phyloP scores from a whole-genome alignment of 2,329 filamentous ascomycete genomes.

The Cladophialophora yegresii region DNA sequence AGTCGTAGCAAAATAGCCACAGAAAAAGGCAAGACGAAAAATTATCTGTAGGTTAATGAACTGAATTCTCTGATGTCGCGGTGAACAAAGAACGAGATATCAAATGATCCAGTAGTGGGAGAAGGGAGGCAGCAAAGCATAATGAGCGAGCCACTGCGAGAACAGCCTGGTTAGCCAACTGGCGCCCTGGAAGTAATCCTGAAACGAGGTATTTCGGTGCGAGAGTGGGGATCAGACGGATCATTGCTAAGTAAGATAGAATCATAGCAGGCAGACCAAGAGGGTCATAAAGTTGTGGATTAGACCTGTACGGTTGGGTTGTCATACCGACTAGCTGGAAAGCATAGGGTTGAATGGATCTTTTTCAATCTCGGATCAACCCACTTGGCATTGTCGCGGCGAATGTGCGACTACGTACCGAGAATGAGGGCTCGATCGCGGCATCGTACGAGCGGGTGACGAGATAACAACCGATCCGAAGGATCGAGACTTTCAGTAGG shows the following conservation, averaged over 20 bases:
- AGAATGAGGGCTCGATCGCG: neutral
- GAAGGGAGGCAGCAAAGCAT: conserved; percentile 4
- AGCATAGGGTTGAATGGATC: conserved; percentile 3
- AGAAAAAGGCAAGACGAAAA: neutral
- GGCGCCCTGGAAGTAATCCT: conserved; percentile 6
- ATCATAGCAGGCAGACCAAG: neutral
- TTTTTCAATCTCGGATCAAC: conserved; percentile 11
- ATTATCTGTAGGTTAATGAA: neutral
- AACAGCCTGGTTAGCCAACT: neutral
- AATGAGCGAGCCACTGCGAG: neutral
- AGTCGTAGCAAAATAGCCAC: neutral
- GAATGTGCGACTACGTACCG: conserved; percentile 7
- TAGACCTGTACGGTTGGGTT: conserved; percentile 8
- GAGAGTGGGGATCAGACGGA: conserved; percentile 12
- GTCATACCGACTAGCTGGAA: conserved; percentile 9
- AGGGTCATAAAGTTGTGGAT: conserved; percentile 11
- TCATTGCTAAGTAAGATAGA: conserved; percentile 9
- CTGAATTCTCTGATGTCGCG: neutral
- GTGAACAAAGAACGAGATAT: neutral
- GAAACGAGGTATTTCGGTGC: conserved; percentile 12
- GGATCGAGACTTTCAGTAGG: no score
- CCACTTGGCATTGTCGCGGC: conserved; percentile 9
- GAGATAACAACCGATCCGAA: neutral
- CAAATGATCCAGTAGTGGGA: neutral
- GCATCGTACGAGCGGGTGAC: neutral